phyloP scores from a whole-genome alignment of 2,329 filamentous ascomycete species.

The Hymenoscyphus occultus region DNA sequence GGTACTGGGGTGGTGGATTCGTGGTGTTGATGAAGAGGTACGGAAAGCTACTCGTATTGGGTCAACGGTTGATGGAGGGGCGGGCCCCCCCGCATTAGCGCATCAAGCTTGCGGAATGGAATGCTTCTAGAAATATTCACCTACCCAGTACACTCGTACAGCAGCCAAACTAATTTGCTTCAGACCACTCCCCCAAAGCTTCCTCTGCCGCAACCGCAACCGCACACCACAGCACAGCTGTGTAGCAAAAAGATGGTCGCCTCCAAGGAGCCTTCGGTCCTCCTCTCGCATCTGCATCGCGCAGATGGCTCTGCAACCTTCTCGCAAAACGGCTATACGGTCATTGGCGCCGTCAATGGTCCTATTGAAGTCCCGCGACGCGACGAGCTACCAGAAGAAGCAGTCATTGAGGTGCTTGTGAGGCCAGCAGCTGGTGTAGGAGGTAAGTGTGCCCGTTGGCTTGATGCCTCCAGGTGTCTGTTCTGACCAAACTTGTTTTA shows the following conservation, averaged over 20 bases:
- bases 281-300: conserved; percentile 59
- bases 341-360: conserved; percentile 86
- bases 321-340: conserved; percentile 70
- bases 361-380: conserved; percentile 85
- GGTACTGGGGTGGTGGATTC: not conserved
- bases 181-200: not conserved
- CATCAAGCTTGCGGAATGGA: not conserved
- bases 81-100: not conserved
- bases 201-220: not conserved
- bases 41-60: not conserved
- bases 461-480: conserved; percentile 4
- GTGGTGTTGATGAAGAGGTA: not conserved
- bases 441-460: conserved; percentile 49
- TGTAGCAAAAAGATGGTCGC: conserved; percentile 41
- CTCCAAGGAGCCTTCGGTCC: conserved; percentile 44
- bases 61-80: not conserved
- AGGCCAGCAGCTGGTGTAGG: conserved; percentile 82
- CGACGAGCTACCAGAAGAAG: conserved; percentile 90
- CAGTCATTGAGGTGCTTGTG: conserved; percentile 84
- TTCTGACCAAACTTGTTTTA: conserved; percentile 24
- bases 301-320: conserved; percentile 80
- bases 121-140: conserved; percentile 6
- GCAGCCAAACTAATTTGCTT: conserved; percentile 6
- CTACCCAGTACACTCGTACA: not conserved
- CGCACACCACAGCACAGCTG: not conserved